Evolutionary conservation across 352 stramenopile species (phyloP), one percentile per base, ranked within the genome.

Genomic region (Globisporangium spinosum): DNA sequence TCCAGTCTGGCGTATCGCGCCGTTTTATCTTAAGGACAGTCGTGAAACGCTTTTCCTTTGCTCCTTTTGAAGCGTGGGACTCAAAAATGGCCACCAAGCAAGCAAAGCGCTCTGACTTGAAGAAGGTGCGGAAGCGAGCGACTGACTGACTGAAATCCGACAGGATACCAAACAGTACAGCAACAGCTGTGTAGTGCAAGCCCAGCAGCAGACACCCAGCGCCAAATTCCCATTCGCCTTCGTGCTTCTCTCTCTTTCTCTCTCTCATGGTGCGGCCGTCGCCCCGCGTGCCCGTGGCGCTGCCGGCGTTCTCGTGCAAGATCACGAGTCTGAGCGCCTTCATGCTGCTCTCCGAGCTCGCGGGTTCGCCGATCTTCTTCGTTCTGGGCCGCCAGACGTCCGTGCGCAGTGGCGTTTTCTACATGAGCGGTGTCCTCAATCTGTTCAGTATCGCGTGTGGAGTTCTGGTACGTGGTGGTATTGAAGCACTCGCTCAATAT

Each of bases 301-400:
- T 82, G 40, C 82, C 80, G 43, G 15, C 61, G 35, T 87, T 88
- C 58, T 79, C 70, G 27, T 81, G 72, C 65, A 75, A 73, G 58
- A 83, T 79, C n/a, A 79, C 77, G 64, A 87, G 77, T 45, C 73
- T 70, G 22, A 78, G 72, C 22, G 56, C 65, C 20, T 62, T 74
- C 1, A 2, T 89, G 10, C 47, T 89, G 51, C 34, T 89, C 6
- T 32, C 79, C 7, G 83, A 89, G 62, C 22, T 88, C 22, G 38
- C 49, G 9, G 76, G 75, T 23, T 79, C 78, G 17, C 49, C 59
- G 15, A 67, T 72, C 12, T 71, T 78, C 38, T 89, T 88, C 49
- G 59, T 71, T 10, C 61, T 91, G 17, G 82, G 80, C 62, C 72
- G 73, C 9, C 54, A 80, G 51, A 58, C 76, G 6, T 62, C 73